Base-by-base conservation (phyloP, 306 rosid species). In the Hippophae rhamnoides region DNA sequence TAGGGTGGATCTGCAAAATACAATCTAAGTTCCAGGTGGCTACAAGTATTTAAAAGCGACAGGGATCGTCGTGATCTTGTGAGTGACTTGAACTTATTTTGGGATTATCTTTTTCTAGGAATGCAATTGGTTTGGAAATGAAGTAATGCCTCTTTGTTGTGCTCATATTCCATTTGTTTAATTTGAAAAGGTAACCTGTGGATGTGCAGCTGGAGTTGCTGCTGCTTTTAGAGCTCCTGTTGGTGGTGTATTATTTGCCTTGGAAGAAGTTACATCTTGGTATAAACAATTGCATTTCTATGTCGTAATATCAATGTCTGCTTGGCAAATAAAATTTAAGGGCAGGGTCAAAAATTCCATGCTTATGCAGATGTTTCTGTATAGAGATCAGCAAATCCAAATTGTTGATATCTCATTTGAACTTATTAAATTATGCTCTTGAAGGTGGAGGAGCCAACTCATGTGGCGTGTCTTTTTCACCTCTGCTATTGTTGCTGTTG, bases 191-290 rank as follows among this genome's bases (percentile, higher is more conserved):
- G 97, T 90, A 61, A 92, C 98, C 60, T 92, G 98, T 81, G 98
- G 98, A 43, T 92, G 95, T 78, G 98, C 98, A 64, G 95, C 98
- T 64, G 96, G 98, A 71, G 95, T 92, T 56, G 94, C 96, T 61
- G 98, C 98, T 55, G 95, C 98, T 69, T 92, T 92, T 73, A 83
- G 98, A 80, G 98, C 98, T 73, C 98, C 98, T 1, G 95, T 92
- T 59, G 98, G 98, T 49, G 98, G 98, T 60, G 98, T 92, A 38
- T 78, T 92, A 75, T 92, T 92, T 83, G 98, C 98, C 49, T 61
- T 92, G 78, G 98, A 92, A 75, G 98, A 92, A 81, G 96, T 88
- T 67, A 87, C 98, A 52, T 92, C 98, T 53, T 92, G 98, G 98
- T 92, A 83, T 18, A 18, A 18, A 18, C 18, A 18, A 18, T 18